Conservation (phyloP, 495 filamentous ascomycete genomes). For the Neurospora intermedia region DNA sequence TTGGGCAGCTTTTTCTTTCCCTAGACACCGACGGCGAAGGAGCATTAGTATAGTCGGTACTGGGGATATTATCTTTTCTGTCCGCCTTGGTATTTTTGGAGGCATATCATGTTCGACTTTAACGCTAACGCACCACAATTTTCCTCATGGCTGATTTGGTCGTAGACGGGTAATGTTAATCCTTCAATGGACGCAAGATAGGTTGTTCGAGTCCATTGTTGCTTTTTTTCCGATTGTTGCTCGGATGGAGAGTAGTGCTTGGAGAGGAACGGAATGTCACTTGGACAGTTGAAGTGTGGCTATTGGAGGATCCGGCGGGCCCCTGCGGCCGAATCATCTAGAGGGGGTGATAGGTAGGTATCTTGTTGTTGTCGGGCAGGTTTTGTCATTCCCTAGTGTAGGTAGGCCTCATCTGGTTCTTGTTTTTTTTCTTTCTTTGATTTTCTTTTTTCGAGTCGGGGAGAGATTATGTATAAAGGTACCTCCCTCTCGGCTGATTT, state of each 20-base stretch:
- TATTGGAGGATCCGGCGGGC: background rate
- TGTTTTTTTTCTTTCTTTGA: background rate
- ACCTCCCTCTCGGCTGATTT: background rate
- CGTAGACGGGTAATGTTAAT: background rate
- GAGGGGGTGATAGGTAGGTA: background rate
- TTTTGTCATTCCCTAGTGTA: background rate
- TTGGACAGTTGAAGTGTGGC: background rate
- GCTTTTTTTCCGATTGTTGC: background rate
- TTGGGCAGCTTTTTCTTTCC: too few species aligned
- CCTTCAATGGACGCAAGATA: background rate
- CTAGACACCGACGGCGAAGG: too few species aligned
- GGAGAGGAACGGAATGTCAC: background rate
- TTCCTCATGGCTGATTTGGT: background rate
- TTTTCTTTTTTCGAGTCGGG: background rate
- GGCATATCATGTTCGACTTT: background rate
- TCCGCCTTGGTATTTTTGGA: background rate
- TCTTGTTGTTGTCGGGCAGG: too few species aligned
- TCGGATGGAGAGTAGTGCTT: background rate
- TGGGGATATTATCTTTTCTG: background rate
- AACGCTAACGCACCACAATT: background rate
- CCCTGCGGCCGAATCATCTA: background rate
- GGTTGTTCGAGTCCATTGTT: background rate
- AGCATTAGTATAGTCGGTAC: background rate
- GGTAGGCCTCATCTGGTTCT: background rate
- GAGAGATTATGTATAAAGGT: background rate